Evolutionary conservation across 2,329 filamentous ascomycete species (phyloP).

Genomic region (Colletotrichum sp.): DNA sequence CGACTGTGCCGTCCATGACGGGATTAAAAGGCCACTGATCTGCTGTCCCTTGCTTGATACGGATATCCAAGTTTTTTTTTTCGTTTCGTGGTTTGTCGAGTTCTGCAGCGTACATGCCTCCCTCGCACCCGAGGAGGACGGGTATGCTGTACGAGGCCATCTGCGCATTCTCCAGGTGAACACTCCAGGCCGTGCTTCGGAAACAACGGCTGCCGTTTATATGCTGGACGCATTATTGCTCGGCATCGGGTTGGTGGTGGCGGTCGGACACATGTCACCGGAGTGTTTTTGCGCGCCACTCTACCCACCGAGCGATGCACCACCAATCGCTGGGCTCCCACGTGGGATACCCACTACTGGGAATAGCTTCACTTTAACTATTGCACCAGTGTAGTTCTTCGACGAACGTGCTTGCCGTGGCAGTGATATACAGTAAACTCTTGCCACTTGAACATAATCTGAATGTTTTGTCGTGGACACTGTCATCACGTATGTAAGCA

Average conservation of each 20-base stretch:
- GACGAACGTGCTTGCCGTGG: no score
- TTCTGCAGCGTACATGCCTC: neutral
- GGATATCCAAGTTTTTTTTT: neutral
- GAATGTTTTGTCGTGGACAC: neutral
- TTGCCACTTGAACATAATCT: accelerated
- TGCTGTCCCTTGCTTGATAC: neutral
- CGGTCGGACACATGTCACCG: neutral
- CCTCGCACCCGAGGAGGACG: neutral
- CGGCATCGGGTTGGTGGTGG: neutral
- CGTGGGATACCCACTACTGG: constrained; percentile 11
- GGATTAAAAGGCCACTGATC: neutral
- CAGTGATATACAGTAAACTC: accelerated
- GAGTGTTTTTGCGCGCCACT: neutral
- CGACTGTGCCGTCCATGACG: neutral
- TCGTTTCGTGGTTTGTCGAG: neutral
- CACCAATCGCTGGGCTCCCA: constrained; percentile 4
- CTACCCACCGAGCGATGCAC: neutral
- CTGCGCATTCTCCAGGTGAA: neutral
- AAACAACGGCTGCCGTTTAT: neutral
- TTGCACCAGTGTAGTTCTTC: neutral
- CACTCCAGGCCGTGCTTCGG: neutral
- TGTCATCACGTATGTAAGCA: neutral
- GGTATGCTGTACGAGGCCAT: neutral
- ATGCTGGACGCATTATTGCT: neutral
- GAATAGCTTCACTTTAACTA: neutral